Evolutionary conservation across 208 protist genomes (phyloP), one percentile per base, ranked within the genome.

Genomic region (Borovskyia barvae): DNA sequence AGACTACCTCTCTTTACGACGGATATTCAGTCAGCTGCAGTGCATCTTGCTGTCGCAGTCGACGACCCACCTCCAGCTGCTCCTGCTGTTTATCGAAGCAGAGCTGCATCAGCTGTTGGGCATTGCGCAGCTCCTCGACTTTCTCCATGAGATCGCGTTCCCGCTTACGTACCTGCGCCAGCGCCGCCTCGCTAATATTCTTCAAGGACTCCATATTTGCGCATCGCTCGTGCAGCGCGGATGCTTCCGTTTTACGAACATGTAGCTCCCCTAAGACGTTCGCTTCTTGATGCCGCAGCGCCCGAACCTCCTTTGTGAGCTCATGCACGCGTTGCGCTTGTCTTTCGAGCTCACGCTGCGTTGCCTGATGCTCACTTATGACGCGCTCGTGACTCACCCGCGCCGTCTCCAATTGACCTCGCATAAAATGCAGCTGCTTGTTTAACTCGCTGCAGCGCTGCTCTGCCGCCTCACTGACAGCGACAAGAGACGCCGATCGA

Each of bases 21-120:
- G n/a, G n/a, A n/a, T n/a, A n/a, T n/a, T n/a, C n/a, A n/a, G n/a
- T n/a, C 8, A 28, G 47, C 47, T 65, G 41, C 24, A 60, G 45
- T 0, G 49, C 45, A 37, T 70, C 53, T 22, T 77, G 67, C 52
- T 91, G 72, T 24, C 84, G 75, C 46, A 89, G 79, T 28, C 87
- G 77, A 2, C 75, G 43, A 19, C 82, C 75, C n/a, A 84, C 64
- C 56, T 93, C 83, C 24, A 94, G 58, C 65, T 94, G 88, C 68
- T 90, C 81, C 59, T 95, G 89, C 43, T 95, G 89, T 64, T 90
- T 91, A 54, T 95, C 85, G 59, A 93, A 95, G 73, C 89, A 95
- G 7, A 90, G 37, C 60, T 95, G 89, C 83, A 95, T 87, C 11
- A 95, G 59, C 52, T 92, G 80, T 53, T 92, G 89, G 7, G 85